These are phyloP conservation scores for Coemansia reversa DNA, from an alignment of 192 early-diverging fungal species.

Conservation along the genomic window DNA sequence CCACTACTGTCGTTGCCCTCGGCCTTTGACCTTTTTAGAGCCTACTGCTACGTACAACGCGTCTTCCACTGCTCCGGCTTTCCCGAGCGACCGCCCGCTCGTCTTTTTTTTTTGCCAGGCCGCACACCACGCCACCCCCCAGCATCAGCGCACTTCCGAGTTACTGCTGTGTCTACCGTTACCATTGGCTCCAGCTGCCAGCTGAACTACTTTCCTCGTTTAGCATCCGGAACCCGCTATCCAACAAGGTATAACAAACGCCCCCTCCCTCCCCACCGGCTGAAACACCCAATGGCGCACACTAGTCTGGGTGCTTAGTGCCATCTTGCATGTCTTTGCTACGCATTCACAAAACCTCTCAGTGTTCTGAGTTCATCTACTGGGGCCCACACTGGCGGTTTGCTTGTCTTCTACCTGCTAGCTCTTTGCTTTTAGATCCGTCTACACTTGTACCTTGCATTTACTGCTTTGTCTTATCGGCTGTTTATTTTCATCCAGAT, in stretches of 20 bases:
- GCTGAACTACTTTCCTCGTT: neutral
- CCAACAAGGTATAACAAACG: neutral
- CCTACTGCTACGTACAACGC: neutral
- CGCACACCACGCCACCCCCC: neutral
- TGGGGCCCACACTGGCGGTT: neutral
- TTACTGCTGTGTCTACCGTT: neutral
- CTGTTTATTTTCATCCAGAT: neutral
- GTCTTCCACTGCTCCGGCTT: neutral
- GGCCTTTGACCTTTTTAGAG: neutral
- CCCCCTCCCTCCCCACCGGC: no score
- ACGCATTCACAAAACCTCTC: neutral
- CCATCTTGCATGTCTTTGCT: neutral
- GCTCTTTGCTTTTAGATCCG: neutral
- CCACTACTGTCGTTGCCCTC: neutral
- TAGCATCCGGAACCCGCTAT: neutral
- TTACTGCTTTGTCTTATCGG: neutral
- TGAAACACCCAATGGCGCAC: neutral
- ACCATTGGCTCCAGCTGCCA: neutral
- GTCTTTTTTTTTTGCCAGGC: neutral
- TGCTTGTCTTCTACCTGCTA: neutral
- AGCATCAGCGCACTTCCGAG: neutral
- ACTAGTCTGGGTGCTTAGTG: neutral
- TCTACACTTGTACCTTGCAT: neutral
- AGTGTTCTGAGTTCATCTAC: neutral
- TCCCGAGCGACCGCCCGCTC: neutral